Percentiles rank a stretch among this genome's conserved stretches.
Evolutionary conservation across 805 yeast genomes (phyloP).

Genomic region (Candida gorgasii): DNA sequence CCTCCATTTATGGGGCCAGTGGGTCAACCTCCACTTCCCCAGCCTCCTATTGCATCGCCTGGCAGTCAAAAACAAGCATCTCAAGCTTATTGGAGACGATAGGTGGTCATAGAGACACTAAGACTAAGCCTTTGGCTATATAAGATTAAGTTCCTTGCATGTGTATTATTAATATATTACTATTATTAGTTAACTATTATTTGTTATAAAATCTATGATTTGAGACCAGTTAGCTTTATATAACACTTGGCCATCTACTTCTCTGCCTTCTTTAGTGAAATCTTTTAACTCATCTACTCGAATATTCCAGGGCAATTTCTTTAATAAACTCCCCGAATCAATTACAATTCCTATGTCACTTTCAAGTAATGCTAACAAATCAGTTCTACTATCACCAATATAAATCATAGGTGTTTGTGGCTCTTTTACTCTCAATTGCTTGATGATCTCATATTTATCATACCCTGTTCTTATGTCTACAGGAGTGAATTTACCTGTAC

Average conservation of each 20-base stretch:
- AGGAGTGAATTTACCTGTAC: slow-evolving; percentile 31
- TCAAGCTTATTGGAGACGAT: slow-evolving; percentile 1
- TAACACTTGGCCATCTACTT: not conserved
- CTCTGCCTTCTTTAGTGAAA: not conserved
- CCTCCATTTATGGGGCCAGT: slow-evolving; percentile 3
- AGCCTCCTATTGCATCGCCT: not conserved
- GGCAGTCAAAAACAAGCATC: not conserved
- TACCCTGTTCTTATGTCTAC: slow-evolving; percentile 48
- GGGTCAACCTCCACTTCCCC: slow-evolving; percentile 1
- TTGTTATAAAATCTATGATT: not conserved
- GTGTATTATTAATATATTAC: slow-evolving; percentile 2
- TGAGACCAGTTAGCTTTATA: slow-evolving; percentile 6
- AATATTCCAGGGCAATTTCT: slow-evolving; percentile 16
- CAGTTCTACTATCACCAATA: slow-evolving; percentile 66
- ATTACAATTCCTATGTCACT: slow-evolving; percentile 51
- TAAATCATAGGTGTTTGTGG: slow-evolving; percentile 45
- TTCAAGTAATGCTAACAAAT: slow-evolving; percentile 49
- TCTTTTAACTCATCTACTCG: not conserved
- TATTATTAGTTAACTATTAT: not conserved
- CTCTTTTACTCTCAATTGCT: slow-evolving; percentile 11
- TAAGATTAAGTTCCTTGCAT: slow-evolving; percentile 4
- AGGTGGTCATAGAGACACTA: not conserved
- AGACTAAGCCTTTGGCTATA: not conserved
- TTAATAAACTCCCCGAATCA: slow-evolving; percentile 34
- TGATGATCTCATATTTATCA: slow-evolving; percentile 44